Percentiles rank a stretch among this genome's conserved stretches.
Evolutionary conservation across 2,329 filamentous ascomycete genomes (phyloP).

Genomic region (Graphium sp.): DNA sequence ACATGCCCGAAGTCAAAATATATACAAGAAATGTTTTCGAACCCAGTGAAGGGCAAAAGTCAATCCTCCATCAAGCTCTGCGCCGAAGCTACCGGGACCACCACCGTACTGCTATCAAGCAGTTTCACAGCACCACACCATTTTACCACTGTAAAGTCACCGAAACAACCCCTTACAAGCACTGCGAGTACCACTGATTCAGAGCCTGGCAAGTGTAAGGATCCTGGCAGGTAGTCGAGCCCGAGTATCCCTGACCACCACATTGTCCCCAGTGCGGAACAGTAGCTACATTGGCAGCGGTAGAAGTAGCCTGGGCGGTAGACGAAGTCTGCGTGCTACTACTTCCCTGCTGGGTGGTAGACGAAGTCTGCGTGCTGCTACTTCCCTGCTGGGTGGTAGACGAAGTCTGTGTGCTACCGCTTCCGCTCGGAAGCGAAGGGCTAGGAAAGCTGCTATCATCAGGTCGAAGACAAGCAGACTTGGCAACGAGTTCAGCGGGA

Average conservation of each 20-base stretch:
- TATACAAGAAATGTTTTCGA: too few relatives aligned
- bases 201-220: slow-evolving; percentile 8
- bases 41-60: too few relatives aligned
- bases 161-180: slow-evolving; percentile 6
- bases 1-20: too few relatives aligned
- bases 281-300: background rate
- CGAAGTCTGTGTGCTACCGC: background rate
- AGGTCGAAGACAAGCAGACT: slow-evolving; percentile 14
- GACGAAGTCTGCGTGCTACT: background rate
- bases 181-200: slow-evolving; percentile 12
- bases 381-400: background rate
- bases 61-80: too few relatives aligned
- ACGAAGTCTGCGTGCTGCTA: background rate
- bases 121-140: too few relatives aligned
- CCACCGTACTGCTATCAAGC: too few relatives aligned
- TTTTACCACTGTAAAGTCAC: too few relatives aligned
- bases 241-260: slow-evolving; percentile 10
- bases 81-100: too few relatives aligned
- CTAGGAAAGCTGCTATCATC: slow-evolving; percentile 12
- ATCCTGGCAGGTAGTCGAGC: slow-evolving; percentile 10
- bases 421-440: background rate
- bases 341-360: background rate
- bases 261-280: slow-evolving; percentile 7
- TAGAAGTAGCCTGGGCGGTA: background rate
- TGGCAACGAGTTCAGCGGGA: slow-evolving; percentile 26